A percentile compares a stretch with the other conserved stretches of the same genome.
These are phyloP conservation scores for Biscogniauxia mediterranea DNA, from an alignment of 2,329 filamentous ascomycete species.

Conservation along the genomic window DNA sequence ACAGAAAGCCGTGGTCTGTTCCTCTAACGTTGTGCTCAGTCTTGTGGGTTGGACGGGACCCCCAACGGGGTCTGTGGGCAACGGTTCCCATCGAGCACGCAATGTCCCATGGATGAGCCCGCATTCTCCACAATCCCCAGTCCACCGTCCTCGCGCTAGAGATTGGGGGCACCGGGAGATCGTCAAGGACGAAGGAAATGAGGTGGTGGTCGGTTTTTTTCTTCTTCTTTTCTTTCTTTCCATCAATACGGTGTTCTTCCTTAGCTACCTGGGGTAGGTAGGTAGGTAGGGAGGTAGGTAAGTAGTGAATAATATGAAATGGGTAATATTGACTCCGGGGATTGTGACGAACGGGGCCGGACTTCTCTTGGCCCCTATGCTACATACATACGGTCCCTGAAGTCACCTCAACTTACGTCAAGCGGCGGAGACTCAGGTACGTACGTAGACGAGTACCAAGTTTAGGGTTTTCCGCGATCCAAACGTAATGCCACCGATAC, in stretches of 20 bases:
- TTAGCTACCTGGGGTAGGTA: neutral
- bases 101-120: constrained; percentile 14
- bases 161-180: constrained; percentile 24
- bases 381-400: constrained; percentile 7
- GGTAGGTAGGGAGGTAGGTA: neutral
- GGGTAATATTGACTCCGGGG: constrained; percentile 2
- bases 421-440: constrained; percentile 5
- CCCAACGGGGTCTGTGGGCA: constrained; percentile 14
- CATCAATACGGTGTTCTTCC: constrained; percentile 3
- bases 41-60: constrained; percentile 14
- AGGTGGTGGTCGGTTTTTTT: constrained; percentile 5
- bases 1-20: neutral
- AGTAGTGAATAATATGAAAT: neutral
- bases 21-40: constrained; percentile 4
- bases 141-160: constrained; percentile 17
- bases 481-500: neutral
- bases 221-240: no score
- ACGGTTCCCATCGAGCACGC: constrained; percentile 7
- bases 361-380: constrained; percentile 1
- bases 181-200: constrained; percentile 21
- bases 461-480: neutral
- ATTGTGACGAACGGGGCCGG: no score
- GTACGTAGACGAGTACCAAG: constrained; percentile 5
- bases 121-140: constrained; percentile 22
- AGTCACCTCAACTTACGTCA: constrained; percentile 14